Evolutionary conservation across 192 early-diverging fungal species (phyloP).

Genomic region (Coemansia sp.): DNA sequence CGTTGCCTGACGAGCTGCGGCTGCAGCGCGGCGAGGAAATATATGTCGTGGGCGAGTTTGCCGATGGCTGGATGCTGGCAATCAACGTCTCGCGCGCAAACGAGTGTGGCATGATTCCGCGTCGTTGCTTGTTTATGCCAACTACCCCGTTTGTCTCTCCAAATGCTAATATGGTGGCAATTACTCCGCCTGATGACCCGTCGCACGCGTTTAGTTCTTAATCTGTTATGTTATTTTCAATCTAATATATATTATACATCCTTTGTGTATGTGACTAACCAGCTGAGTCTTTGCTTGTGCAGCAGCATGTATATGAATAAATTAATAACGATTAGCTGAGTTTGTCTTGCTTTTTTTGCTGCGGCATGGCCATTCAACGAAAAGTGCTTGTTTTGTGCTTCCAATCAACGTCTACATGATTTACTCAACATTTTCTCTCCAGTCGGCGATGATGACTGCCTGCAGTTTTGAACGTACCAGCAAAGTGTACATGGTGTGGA

Average conservation of each 20-base stretch:
- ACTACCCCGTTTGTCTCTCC: slow-evolving; percentile 37
- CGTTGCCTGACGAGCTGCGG: slow-evolving; percentile 36
- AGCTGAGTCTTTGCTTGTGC: too few species aligned
- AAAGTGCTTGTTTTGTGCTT: neutral
- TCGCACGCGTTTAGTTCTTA: slow-evolving; percentile 2
- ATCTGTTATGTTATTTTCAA: neutral
- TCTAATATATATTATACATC: neutral
- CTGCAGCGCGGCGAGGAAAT: slow-evolving; percentile 22
- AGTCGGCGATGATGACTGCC: neutral
- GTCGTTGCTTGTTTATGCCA: slow-evolving; percentile 49
- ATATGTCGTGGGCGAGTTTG: slow-evolving; percentile 50
- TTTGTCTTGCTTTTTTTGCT: too few species aligned
- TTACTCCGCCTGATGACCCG: slow-evolving; percentile 5
- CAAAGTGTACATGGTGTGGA: neutral
- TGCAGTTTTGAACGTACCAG: neutral
- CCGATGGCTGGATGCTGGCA: slow-evolving; percentile 49
- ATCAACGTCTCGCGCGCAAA: slow-evolving; percentile 31
- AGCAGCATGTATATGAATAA: too few species aligned
- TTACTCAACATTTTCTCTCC: neutral
- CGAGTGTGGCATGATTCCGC: slow-evolving; percentile 48
- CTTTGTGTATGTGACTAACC: neutral
- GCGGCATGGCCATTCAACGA: neutral
- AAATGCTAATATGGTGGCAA: slow-evolving; percentile 8
- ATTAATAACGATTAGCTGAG: too few species aligned
- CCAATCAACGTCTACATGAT: neutral